Base-by-base conservation (phyloP, 257 asterid species). In the Solanum okadae region DNA sequence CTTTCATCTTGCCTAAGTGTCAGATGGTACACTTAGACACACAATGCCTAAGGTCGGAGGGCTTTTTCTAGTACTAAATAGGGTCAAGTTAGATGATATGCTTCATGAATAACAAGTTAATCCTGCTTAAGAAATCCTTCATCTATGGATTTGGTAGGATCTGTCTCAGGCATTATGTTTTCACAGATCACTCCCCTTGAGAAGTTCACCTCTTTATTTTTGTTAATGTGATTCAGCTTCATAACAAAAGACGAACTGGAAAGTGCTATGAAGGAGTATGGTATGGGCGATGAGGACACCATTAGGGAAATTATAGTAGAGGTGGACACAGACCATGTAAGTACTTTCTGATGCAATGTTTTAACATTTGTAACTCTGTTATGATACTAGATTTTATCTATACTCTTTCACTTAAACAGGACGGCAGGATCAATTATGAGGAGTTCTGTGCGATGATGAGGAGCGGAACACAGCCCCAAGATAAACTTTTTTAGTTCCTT, bases 171-270 rank as follows among this genome's bases (percentile, higher is more conserved):
- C 70, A 81, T 46, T 49, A 81, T 81, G 23, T 27, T 81, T 79
- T 81, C 42, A 29, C 68, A 46, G 16, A 46, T 49, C 86, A 49
- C 16, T 29, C 31, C 70, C 44, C 33, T 82, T 82, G 4, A 49
- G 68, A 81, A 44, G 31, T 20, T 46, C 38, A 81, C 10, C 38
- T 29, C 22, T 82, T 10, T 18, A 29, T 29, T 89, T 88, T 82
- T 31, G 44, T 82, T 29, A 18, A 82, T 82, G 44, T 49, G 31
- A 31, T 82, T 87, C 94, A 94, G 97, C 46, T 89, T 90, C 90
- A 94, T 94, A 75, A 94, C 97, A 59, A 93, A 90, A 88, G 97
- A 94, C 89, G 97, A 94, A 91, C 94, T 94, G 87, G 95, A 93
- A 91, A 89, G 89, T 89, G 97, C 97, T 31, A 94, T 94, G 97